Evolutionary conservation across 306 rosid genomes (phyloP), one percentile per base, ranked within the genome.

Genomic region (Trichosanthes cucumerina): DNA sequence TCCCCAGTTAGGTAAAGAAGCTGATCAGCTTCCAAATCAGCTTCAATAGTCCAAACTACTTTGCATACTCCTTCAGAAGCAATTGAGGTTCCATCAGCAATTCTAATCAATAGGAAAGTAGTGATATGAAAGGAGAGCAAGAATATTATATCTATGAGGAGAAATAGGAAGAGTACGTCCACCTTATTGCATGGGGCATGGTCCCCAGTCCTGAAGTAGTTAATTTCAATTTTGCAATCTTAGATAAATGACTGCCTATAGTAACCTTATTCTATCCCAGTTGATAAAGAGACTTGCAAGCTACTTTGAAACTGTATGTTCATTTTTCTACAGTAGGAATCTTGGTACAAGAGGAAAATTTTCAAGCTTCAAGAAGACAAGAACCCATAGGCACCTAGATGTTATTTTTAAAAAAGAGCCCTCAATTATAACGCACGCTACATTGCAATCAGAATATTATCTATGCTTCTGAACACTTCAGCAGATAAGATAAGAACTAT

Each of bases 1-100:
- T 91, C 98, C 74, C 99, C 98, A 82, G 93, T 91, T 52, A 96
- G 28, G 82, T 91, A 96, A 64, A 96, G 89, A 78, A 86, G 89
- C 82, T 96, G 90, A 86, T 87, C 93, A 59, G 87, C 91, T 81
- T 81, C 91, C 83, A 92, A 80, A 88, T 92, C 96, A 73, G 96
- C 91, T 85, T 92, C 97, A 71, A 91, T 77, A 8, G 87, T 96
- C 93, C 97, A 91, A 73, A 86, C 80, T 54, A 92, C 83, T 77
- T 84, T 87, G 88, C 96, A 88, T 71, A 58, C 79, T 86, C 86
- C 87, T 81, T 86, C 88, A 74, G 82, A 75, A 82, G 78, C 66
- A 80, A 81, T 86, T 79, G 81, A 81, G 79, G 75, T 87, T 86
- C 79, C 80, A 82, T 82, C 85, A 92, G 81, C 83, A 86, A 79